Evolutionary conservation across 768 basidiomycete genomes (phyloP), one percentile per base, ranked within the genome.

Genomic region (Hortiboletus campestris): DNA sequence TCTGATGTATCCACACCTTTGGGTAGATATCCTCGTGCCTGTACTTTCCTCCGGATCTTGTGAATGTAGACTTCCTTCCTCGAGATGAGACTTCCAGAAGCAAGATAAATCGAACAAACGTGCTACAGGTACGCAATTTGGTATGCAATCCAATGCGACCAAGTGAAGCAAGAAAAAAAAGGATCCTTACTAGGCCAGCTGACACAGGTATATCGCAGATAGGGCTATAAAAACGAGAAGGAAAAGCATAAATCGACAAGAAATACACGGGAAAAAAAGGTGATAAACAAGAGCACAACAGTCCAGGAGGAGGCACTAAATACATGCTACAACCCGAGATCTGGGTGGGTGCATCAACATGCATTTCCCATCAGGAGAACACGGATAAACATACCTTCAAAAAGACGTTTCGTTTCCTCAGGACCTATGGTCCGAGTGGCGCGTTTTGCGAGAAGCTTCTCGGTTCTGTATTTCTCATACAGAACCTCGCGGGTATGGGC

Each of bases 391-490:
- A 39, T 55, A 88, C 90, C 89, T 79, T 88, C 80, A 62, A 93
- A 70, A 66, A 94, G 74, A 63, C 85, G 80, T 63, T 84, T 82
- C 62, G 85, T 77, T 66, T 91, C 83, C 60, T 85, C 86, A 49
- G 89, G 86, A 50, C 85, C 83, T 62, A 93, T 91, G 60, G 84
- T 81, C 63, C 81, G 80, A 20, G 91, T 93, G 20, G 89, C 91
- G 59, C 92, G 87, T 60, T 90, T 82, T 43, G 89, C 91, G 19
- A 94, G 83, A 53, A 94, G 81, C 73, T 93, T 93, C 76, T 94
- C 92, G 2, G 91, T 94, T 66, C 95, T 80, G 72, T 88, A 98
- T 64, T 86, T 87, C 77, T 98, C 95, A 70, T 98, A 98, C 72
- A 95, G 74, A 53, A 93, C 89, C 69, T 96, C 91, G 63, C 86